Evolutionary conservation across 495 filamentous ascomycete genomes (phyloP).

Genomic region (Aspergillus olivimuriae): DNA sequence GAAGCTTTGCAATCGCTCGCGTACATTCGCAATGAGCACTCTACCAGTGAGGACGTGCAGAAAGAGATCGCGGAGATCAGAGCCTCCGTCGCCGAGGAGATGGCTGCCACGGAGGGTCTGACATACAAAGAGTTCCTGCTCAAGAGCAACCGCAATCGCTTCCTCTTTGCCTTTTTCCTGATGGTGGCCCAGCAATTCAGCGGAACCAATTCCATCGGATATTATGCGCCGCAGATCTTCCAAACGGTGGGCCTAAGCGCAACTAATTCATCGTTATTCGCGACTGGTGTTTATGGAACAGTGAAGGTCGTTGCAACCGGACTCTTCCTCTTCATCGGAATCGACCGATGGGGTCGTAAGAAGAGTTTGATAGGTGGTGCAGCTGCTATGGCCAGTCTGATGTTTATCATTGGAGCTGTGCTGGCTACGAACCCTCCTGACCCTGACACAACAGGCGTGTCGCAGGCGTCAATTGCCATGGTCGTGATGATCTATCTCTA

Average conservation of each 20-base stretch:
- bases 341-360: conserved; percentile 62
- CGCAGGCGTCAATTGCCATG: conserved; percentile 39
- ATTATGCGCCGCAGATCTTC: conserved; percentile 49
- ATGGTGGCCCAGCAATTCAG: conserved; percentile 52
- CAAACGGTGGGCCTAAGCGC: conserved; percentile 37
- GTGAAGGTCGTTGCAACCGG: conserved; percentile 52
- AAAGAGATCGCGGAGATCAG: conserved; percentile 62
- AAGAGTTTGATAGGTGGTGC: conserved; percentile 63
- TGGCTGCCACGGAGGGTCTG: conserved; percentile 28
- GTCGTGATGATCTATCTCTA: conserved; percentile 52
- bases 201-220: conserved; percentile 45
- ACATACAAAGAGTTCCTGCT: conserved; percentile 35
- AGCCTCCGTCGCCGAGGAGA: conserved; percentile 35
- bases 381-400: conserved; percentile 57
- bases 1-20: conserved; percentile 40
- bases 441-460: conserved; percentile 18
- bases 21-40: conserved; percentile 37
- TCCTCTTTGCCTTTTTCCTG: conserved; percentile 36
- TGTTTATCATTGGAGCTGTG: conserved; percentile 78
- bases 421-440: conserved; percentile 37
- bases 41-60: conserved; percentile 30
- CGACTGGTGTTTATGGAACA: conserved; percentile 46
- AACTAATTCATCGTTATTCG: conserved; percentile 41
- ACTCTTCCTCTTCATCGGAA: conserved; percentile 59
- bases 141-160: conserved; percentile 35